A percentile compares a stretch with the other conserved stretches of the same genome.
These are phyloP conservation scores for Breviolum minutum DNA, from an alignment of 73 alveolate genomes.

Conservation along the genomic window DNA sequence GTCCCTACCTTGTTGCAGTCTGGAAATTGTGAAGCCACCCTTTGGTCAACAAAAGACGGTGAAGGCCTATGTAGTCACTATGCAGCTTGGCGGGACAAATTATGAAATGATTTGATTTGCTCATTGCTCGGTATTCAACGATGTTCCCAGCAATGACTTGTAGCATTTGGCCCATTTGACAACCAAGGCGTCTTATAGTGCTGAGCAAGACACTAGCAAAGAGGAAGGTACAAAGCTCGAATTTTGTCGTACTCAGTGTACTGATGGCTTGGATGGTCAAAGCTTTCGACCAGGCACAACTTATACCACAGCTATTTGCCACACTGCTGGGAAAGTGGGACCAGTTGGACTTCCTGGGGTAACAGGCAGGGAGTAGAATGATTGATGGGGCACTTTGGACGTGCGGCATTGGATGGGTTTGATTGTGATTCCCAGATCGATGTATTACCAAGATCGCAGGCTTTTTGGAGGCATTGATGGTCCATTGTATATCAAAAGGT, in stretches of 20 bases:
- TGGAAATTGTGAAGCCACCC: neutral
- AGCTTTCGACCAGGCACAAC: neutral
- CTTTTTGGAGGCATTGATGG: neutral
- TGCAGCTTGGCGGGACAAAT: neutral
- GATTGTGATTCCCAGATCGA: neutral
- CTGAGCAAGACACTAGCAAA: neutral
- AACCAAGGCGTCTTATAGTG: neutral
- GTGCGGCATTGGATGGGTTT: too few relatives aligned
- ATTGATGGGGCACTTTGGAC: too few relatives aligned
- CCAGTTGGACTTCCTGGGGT: neutral
- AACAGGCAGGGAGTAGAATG: neutral
- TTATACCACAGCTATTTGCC: constrained; percentile 18
- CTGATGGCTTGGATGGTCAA: neutral
- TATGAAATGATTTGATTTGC: neutral
- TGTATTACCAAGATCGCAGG: neutral
- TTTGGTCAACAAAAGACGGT: neutral
- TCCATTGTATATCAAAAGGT: neutral
- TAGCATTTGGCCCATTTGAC: neutral
- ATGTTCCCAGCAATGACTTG: neutral
- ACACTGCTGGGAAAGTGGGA: constrained; percentile 26
- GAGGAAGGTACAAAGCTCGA: neutral
- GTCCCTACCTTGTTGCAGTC: neutral
- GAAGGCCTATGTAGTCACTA: neutral
- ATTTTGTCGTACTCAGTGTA: neutral
- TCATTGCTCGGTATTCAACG: neutral